Evolutionary conservation across 768 basidiomycete genomes (phyloP), one percentile per base, ranked within the genome.

Genomic region (Mycena rosella): DNA sequence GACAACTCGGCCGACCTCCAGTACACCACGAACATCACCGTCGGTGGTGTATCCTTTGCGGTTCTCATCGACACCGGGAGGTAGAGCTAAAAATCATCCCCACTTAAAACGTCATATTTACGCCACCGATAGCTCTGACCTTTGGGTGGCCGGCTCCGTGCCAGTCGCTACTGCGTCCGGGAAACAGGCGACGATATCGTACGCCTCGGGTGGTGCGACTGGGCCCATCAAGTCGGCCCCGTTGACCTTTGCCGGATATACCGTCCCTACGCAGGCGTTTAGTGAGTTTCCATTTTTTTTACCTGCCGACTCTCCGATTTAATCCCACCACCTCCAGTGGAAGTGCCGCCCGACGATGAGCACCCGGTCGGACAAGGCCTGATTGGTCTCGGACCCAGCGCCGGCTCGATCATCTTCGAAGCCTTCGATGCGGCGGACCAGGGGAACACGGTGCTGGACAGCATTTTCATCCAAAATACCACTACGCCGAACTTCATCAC

Each of bases 21-120:
- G 73, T 94, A 94, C 74, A 87, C 90, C 55, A 82, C 86, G 44
- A 93, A 92, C 73, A 84, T 94, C 68, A 91, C 90, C 18, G 78
- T 94, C 47, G 90, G 87, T 18, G 90, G 90, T 20, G 78, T 78
- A 24, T 73, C 79, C 5, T 79, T 91, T 68, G 82, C 84, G 26
- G 90, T 94, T 57, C 80, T 92, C 72, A 77, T 94, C 59, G 93
- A 94, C 75, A 93, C 92, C 9, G 93, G 93, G 79, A 94, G 92
- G 91, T 90, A 67, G 14, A 40, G 20, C 79, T 67, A 8, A 34
- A 42, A 29, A 26, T 20, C 24, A 5, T 26, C 17, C 42, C 26
- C 42, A 24, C n/a, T n/a, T n/a, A 14, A 22, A 48, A 53, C 51
- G 34, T 22, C 30, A 60, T 26, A 55, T 36, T 51, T 44, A 42